Conservation (phyloP, 2,329 filamentous ascomycete genomes). For the Xylariales sp. region DNA sequence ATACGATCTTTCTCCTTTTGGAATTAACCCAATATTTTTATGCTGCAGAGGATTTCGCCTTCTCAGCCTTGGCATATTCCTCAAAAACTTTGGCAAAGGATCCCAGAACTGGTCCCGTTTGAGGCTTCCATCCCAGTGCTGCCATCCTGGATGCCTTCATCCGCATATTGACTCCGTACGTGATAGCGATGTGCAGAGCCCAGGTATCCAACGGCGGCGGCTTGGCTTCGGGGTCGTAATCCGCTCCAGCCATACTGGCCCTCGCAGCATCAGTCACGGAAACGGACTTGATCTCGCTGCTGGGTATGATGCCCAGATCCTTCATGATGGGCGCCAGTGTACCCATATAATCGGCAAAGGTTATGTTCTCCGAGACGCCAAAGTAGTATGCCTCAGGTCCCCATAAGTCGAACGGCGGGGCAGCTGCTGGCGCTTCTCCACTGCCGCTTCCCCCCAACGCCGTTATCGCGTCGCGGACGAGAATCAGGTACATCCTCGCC, state of each 20-base stretch:
- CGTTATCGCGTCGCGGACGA: slow-evolving; percentile 11
- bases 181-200: slow-evolving; percentile 13
- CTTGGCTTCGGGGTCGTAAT: slow-evolving; percentile 13
- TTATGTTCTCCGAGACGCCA: slow-evolving; percentile 8
- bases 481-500: slow-evolving; percentile 10
- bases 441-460: neutral
- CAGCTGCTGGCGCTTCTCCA: neutral
- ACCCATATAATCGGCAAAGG: slow-evolving; percentile 10
- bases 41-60: no score
- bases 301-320: slow-evolving; percentile 10
- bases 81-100: slow-evolving; percentile 3
- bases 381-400: slow-evolving; percentile 16
- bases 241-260: slow-evolving; percentile 9
- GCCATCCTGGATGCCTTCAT: slow-evolving; percentile 9
- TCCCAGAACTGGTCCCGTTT: slow-evolving; percentile 2
- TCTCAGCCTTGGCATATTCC: slow-evolving; percentile 3
- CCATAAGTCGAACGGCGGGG: slow-evolving; percentile 10
- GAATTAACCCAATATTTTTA: no score
- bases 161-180: slow-evolving; percentile 13
- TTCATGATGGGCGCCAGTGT: slow-evolving; percentile 8
- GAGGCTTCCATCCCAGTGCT: slow-evolving; percentile 11
- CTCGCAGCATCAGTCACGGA: slow-evolving; percentile 11
- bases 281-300: slow-evolving; percentile 9
- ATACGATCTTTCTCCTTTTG: no score
- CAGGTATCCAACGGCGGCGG: slow-evolving; percentile 13